Evolutionary conservation across 306 rosid genomes (phyloP).

Genomic region (Biancaea sappan): DNA sequence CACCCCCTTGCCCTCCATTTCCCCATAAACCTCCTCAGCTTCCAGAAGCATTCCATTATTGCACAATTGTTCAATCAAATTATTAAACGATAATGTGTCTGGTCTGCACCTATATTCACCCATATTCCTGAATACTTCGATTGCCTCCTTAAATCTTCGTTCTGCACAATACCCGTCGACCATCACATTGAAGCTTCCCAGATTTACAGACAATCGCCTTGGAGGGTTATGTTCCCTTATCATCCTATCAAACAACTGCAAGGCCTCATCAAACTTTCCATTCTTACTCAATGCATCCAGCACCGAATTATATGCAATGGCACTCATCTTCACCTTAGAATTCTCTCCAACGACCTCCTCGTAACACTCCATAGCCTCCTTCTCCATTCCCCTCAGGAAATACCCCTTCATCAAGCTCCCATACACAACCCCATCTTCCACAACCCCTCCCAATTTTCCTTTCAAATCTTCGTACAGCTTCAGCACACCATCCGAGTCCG

Average conservation of each 20-base stretch:
- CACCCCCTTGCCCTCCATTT: slow-evolving; percentile 78
- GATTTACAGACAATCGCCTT: slow-evolving; percentile 54
- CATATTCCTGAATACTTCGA: slow-evolving; percentile 79
- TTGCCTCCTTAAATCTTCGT: slow-evolving; percentile 73
- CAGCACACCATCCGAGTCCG: slow-evolving; percentile 65
- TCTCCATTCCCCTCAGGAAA: slow-evolving; percentile 81
- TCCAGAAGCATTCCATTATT: slow-evolving; percentile 49
- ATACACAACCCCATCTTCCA: slow-evolving; percentile 76
- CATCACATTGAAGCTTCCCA: slow-evolving; percentile 95
- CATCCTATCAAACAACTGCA: slow-evolving; percentile 78
- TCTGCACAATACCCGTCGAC: slow-evolving; percentile 73
- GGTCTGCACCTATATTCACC: slow-evolving; percentile 81
- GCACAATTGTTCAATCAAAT: slow-evolving; percentile 87
- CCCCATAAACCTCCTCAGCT: slow-evolving; percentile 81
- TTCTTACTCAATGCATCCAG: slow-evolving; percentile 83
- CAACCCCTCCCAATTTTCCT: slow-evolving; percentile 60
- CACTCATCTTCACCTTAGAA: slow-evolving; percentile 76
- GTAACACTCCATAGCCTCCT: slow-evolving; percentile 82
- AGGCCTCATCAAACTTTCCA: slow-evolving; percentile 73
- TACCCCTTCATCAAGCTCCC: slow-evolving; percentile 92
- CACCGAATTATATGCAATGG: slow-evolving; percentile 69
- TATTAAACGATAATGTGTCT: slow-evolving; percentile 76
- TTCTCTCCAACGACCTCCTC: slow-evolving; percentile 63
- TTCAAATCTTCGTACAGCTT: slow-evolving; percentile 70
- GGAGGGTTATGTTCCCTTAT: slow-evolving; percentile 68